Evolutionary conservation across 768 basidiomycete genomes (phyloP), one percentile per base, ranked within the genome.

Genomic region (Trametes cingulata): DNA sequence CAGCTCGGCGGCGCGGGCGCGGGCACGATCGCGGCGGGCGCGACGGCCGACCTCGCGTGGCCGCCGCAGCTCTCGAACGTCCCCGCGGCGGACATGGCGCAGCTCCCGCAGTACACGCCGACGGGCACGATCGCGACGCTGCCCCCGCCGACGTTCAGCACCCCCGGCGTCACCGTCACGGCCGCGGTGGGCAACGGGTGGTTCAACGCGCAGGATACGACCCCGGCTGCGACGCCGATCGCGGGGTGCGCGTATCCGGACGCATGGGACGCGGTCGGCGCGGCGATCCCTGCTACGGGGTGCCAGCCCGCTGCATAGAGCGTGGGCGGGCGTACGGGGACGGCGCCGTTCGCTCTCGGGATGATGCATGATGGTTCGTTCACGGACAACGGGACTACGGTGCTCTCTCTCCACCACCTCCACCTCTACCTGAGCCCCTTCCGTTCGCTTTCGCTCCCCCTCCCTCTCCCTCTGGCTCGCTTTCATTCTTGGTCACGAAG

Each of bases 1-100:
- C 84, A 85, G 66, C 90, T 88, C 8, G 90, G 90, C 68, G 85
- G 73, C 69, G 78, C 69, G 70, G 85, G 75, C 67, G 86, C 72
- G 63, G 78, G 73, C 59, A 81, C 72, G 50, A 81, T 79, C 67
- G 76, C 68, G 39, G 75, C 75, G 57, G 73, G 70, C 63, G 79
- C 65, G 63, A 73, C 75, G 17, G 63, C 75, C 3, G 63, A 68
- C 25, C 84, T 82, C 67, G 66, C 75, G 1, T 89, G 84, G 78
- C 85, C 86, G 1, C 83, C 84, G 10, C 72, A 76, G 10, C 72
- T 88, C 62, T 75, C 68, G 17, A 82, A 66, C 73, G 77, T 68
- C 76, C 78, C 74, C 12, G 71, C 71, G 0, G 65, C 71, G 39
- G 75, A 76, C 52, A 66, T 72, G 48, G 56, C 71, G 19, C 59